Base-by-base conservation (phyloP, 495 filamentous ascomycete species). In the Lasiosphaeria miniovina region DNA sequence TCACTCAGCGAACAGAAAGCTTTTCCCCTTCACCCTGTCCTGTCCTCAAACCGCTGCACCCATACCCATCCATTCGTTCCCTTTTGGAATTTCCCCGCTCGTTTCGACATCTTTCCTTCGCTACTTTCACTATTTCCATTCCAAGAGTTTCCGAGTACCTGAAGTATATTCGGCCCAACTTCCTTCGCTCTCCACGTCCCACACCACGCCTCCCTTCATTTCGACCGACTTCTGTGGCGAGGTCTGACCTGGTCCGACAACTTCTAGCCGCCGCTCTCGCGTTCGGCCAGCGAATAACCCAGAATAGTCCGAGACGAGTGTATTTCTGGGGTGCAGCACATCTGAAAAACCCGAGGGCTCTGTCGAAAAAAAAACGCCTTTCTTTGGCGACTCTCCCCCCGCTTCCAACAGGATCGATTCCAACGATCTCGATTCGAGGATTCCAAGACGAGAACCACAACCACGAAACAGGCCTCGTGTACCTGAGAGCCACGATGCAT, bases 401-500 rank as follows among this genome's bases (percentile, higher is more conserved):
- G 24, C 24, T 24, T 24, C 24, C 24, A 2, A 24, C 24, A 2
- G 24, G 24, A 24, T 24, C 24, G 24, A 24, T 24, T 24, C 24
- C 24, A 24, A 24, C 24, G 24, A 2, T 24, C 24, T n/a, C 43
- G 7, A 9, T 14, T n/a, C 43, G 12, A 11, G 43, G 12, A 14
- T 5, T n/a, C 15, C 43, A n/a, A 46, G 43, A 11, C 43, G 43
- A n/a, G 12, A 46, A 11, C 7, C 7, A 46, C 43, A 46, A 46
- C 4, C 11, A n/a, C 43, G 15, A 5, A 4, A 14, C 12, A 11
- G 5, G 32, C 4, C 51, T 11, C 14, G 10, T 24, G 34, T 34
- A 53, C 33, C 40, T 33, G 24, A 41, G 4, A 38, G 56, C 54
- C 68, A 70, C 55, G 63, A 78, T 80, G 75, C 69, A 70, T 65